phyloP scores from a whole-genome alignment of 345 rosid species.

The Moringa oleifera region DNA sequence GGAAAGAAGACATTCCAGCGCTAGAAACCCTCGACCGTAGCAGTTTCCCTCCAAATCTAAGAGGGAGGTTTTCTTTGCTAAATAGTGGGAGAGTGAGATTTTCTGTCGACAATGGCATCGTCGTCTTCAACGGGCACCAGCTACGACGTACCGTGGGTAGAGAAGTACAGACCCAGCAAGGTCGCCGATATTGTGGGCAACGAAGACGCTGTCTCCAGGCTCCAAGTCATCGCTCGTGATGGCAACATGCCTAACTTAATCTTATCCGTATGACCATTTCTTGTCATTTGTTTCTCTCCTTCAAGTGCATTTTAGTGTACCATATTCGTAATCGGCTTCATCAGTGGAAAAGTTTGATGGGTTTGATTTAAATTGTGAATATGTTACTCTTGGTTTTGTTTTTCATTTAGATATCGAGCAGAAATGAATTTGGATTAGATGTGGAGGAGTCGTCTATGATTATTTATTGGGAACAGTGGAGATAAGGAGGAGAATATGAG shows the following conservation, averaged over 20 bases:
- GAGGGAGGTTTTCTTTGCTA: too few species aligned
- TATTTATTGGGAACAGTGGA: not conserved
- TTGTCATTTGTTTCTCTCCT: not conserved
- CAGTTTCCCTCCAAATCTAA: too few species aligned
- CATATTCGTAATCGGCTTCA: not conserved
- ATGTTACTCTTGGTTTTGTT: not conserved
- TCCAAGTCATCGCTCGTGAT: slow-evolving; percentile 88
- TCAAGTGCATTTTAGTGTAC: not conserved
- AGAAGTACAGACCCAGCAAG: slow-evolving; percentile 83
- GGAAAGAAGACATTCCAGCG: too few species aligned
- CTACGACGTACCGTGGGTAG: slow-evolving; percentile 97
- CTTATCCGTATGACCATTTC: slow-evolving; percentile 42
- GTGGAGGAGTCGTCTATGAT: not conserved
- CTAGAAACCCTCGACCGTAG: too few species aligned
- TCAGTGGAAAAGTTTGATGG: not conserved
- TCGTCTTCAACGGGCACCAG: slow-evolving; percentile 30
- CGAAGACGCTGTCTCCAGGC: slow-evolving; percentile 83
- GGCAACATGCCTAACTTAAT: slow-evolving; percentile 99
- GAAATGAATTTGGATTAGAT: not conserved
- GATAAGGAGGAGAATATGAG: not conserved
- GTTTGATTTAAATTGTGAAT: too few species aligned
- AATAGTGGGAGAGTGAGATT: too few species aligned
- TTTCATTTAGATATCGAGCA: too few species aligned
- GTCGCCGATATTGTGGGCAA: slow-evolving; percentile 85
- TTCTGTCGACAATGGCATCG: slow-evolving; percentile 57